phyloP scores from a whole-genome alignment of 2,329 filamentous ascomycete genomes.

The Ciborinia camelliae region DNA sequence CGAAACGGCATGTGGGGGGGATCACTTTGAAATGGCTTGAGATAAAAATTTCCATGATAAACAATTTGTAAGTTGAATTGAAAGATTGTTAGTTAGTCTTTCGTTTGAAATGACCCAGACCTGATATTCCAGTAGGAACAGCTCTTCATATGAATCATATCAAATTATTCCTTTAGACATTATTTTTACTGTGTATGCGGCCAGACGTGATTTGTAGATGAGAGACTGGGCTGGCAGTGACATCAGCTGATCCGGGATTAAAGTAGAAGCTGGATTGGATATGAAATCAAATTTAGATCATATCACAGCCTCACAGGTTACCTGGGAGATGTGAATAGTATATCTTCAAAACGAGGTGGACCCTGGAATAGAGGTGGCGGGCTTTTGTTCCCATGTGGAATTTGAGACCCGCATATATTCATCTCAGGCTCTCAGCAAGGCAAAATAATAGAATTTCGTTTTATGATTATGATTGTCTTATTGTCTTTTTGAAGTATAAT shows the following conservation, averaged over 20 bases:
- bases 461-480: no score
- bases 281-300: neutral
- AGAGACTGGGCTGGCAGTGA: neutral
- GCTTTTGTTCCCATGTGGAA: neutral
- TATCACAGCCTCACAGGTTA: neutral
- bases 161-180: neutral
- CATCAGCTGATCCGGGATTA: neutral
- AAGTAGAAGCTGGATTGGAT: neutral
- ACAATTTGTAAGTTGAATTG: neutral
- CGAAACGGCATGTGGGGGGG: neutral
- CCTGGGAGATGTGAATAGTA: neutral
- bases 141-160: neutral
- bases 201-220: neutral
- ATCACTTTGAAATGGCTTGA: neutral
- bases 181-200: neutral
- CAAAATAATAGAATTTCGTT: neutral
- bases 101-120: neutral
- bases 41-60: neutral
- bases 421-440: neutral
- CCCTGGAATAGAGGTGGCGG: neutral
- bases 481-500: neutral
- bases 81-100: neutral
- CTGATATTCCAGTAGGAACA: neutral
- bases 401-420: neutral
- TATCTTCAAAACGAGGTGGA: neutral